These are phyloP conservation scores for Globisporangium solare DNA, from an alignment of 352 stramenopile genomes.

Conservation along the genomic window DNA sequence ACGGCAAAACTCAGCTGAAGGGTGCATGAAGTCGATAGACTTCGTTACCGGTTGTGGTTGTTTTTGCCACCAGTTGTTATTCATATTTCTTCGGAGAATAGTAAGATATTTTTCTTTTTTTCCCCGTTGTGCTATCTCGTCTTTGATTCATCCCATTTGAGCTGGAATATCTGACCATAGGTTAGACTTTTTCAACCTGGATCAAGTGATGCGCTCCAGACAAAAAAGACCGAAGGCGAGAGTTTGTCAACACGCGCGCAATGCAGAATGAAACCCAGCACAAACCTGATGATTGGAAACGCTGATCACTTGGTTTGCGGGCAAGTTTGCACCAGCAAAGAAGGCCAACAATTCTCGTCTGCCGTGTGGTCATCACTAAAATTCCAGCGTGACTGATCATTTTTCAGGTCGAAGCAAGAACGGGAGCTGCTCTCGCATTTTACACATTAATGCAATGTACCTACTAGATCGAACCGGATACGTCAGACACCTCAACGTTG, in stretches of 20 bases:
- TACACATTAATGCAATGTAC: too few species aligned
- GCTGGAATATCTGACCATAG: slow-evolving; percentile 7
- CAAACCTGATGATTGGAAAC: slow-evolving; percentile 36
- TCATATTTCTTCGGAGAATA: slow-evolving; percentile 36
- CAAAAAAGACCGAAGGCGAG: slow-evolving; percentile 14
- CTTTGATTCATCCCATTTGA: background rate
- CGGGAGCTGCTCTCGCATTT: too few species aligned
- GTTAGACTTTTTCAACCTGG: slow-evolving; percentile 23
- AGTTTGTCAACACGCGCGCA: background rate
- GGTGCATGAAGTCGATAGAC: slow-evolving; percentile 2
- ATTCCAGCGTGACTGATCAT: too few species aligned
- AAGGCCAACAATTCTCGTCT: too few species aligned
- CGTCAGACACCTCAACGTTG: too few species aligned
- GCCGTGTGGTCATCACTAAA: too few species aligned
- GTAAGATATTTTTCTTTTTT: slow-evolving; percentile 48
- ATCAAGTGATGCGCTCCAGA: slow-evolving; percentile 21
- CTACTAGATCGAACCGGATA: too few species aligned
- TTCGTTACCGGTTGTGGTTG: slow-evolving; percentile 4
- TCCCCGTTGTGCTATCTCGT: background rate
- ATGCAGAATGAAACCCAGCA: background rate
- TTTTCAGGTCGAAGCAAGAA: too few species aligned
- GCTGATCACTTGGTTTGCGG: slow-evolving; percentile 35
- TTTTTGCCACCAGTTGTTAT: slow-evolving; percentile 5
- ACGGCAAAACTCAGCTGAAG: background rate
- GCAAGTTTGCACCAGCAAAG: slow-evolving; percentile 19